Conservation (phyloP, 306 rosid species). For the Trifolium repens region DNA sequence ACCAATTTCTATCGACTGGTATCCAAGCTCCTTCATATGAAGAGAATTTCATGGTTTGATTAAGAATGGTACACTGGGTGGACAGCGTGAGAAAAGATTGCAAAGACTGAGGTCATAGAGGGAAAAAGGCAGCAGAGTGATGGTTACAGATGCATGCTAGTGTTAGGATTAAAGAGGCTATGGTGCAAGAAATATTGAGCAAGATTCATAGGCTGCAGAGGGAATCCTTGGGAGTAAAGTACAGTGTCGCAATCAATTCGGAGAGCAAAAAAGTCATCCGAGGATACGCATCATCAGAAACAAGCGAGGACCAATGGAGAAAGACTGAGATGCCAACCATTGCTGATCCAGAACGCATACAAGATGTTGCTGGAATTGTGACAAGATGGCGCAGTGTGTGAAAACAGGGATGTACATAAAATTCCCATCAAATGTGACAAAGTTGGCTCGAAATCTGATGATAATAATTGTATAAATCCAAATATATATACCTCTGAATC, state of each 20-base stretch:
- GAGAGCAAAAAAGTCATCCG: neutral
- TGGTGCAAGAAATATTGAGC: neutral
- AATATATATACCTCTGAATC: conserved; percentile 84
- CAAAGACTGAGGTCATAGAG: neutral
- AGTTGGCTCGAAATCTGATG: conserved; percentile 1
- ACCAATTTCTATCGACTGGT: neutral
- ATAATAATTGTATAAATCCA: conserved; percentile 20
- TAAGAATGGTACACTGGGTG: neutral
- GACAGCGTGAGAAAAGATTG: neutral
- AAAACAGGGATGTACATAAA: neutral
- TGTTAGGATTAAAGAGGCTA: neutral
- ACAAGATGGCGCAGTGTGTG: neutral
- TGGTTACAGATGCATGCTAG: neutral
- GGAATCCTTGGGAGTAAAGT: neutral
- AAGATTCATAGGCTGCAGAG: neutral
- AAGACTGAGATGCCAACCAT: neutral
- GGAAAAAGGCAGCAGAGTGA: neutral
- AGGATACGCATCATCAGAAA: neutral
- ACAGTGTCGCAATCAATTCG: neutral
- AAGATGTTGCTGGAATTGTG: neutral
- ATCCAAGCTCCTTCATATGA: neutral
- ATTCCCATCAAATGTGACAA: conserved; percentile 27
- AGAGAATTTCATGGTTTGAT: neutral
- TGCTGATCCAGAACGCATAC: neutral
- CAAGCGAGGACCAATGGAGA: neutral